Base-by-base conservation (phyloP, 305 asterid species). In the Fraxinus platypoda region DNA sequence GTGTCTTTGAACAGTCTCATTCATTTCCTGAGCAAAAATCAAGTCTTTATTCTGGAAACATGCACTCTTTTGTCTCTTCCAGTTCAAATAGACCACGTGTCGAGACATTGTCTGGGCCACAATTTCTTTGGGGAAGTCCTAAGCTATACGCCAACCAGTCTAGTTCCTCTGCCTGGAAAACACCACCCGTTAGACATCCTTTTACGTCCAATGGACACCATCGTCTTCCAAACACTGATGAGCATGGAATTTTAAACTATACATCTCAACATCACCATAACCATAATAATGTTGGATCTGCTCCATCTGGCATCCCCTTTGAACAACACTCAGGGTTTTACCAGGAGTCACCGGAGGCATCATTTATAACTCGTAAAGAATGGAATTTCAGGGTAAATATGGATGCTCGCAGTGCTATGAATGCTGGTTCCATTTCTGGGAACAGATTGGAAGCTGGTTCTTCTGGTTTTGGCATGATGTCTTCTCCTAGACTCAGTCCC, bases 81-180 rank as follows among this genome's bases (percentile, higher is more conserved):
- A 84, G 83, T 82, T 87, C 88, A 73, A 87, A 80, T 35, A 86
- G 90, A 79, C 85, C 91, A 68, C 83, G 81, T 76, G 66, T 87
- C 46, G 66, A 88, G 83, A 88, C 90, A 49, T 72, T 88, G 43
- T 85, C 91, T 57, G 92, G 91, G 30, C 87, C 90, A n/a, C 89
- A 88, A 81, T 85, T 82, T 79, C 84, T 87, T 43, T 90, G 93
- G 93, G 92, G 94, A 80, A 87, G 87, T 86, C 87, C 92, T 12
- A 87, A 84, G 81, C 76, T 83, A 30, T 84, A 80, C 52, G 64
- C 92, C 9, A 88, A 86, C 64, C 87, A 79, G 54, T 64, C 80
- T 73, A 82, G 82, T 64, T 79, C 87, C 54, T 76, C 90, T 78
- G 66, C 86, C 6, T 71, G 82, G 30, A 19, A 62, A 82, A 46